Evolutionary conservation across 2,329 filamentous ascomycete genomes (phyloP).

Genomic region (Calonectria honghensis): DNA sequence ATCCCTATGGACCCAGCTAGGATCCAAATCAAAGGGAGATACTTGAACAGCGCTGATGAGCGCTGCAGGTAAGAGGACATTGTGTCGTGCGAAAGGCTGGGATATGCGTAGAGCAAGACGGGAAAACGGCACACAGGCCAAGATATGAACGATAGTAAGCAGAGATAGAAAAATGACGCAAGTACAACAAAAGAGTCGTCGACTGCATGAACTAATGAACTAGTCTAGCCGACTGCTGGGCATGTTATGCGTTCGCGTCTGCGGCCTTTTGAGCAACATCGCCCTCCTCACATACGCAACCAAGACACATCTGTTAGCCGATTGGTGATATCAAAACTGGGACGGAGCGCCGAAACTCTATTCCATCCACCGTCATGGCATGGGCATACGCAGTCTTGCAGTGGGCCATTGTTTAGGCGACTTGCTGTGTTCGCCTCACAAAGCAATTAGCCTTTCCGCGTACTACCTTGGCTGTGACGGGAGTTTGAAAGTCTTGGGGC

Average conservation of each 20-base stretch:
- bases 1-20: background rate
- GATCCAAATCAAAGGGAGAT: background rate
- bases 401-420: slow-evolving; percentile 12
- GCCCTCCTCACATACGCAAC: background rate
- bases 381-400: background rate
- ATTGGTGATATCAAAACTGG: background rate
- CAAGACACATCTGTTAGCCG: background rate
- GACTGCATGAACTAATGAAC: too few species aligned
- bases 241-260: background rate
- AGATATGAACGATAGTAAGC: background rate
- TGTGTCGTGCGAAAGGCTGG: background rate
- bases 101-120: background rate
- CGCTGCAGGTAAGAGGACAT: slow-evolving; percentile 2
- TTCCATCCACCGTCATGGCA: background rate
- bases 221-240: background rate
- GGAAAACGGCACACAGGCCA: background rate
- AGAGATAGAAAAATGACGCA: slow-evolving; percentile 9
- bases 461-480: background rate
- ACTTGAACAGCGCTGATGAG: slow-evolving; percentile 9
- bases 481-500: slow-evolving; percentile 1
- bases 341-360: slow-evolving; percentile 12
- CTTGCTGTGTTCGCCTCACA: background rate
- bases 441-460: slow-evolving; percentile 1
- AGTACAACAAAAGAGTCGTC: background rate
- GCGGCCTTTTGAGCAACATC: background rate